phyloP scores from a whole-genome alignment of 2,329 filamentous ascomycete genomes.

The Penicillium sp. region DNA sequence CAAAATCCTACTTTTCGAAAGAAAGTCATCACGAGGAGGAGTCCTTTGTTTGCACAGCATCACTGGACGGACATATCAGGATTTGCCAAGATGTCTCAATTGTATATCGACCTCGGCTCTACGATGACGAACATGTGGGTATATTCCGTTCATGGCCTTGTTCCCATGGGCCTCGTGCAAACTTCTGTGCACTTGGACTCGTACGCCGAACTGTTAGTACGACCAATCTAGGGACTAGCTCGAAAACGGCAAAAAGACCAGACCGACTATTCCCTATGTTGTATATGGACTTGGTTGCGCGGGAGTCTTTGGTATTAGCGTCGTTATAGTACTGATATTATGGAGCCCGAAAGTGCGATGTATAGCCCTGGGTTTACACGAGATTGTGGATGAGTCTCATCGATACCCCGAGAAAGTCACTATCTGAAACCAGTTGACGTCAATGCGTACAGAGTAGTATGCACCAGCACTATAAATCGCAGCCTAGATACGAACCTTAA shows the following conservation, averaged over 20 bases:
- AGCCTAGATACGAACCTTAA: not conserved
- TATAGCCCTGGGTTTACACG: not conserved
- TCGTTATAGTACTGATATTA: not conserved
- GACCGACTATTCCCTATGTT: conserved; percentile 15
- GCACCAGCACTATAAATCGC: not conserved
- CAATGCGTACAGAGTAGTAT: not conserved
- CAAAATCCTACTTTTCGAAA: too few species aligned
- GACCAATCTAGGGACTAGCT: conserved; percentile 40
- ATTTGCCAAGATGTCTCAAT: conserved; percentile 42
- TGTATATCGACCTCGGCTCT: conserved; percentile 45
- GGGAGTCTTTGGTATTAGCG: conserved; percentile 25
- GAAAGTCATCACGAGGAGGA: too few species aligned
- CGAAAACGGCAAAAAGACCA: conserved; percentile 47
- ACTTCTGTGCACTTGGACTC: conserved; percentile 42
- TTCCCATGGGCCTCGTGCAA: conserved; percentile 39
- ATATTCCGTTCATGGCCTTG: conserved; percentile 48
- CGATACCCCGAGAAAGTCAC: too few species aligned
- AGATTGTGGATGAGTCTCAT: too few species aligned
- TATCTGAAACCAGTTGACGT: too few species aligned
- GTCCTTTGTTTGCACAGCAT: too few species aligned
- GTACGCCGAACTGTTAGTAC: conserved; percentile 50
- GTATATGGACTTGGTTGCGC: conserved; percentile 32
- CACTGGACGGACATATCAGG: too few species aligned
- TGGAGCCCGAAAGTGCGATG: not conserved
- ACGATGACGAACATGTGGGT: conserved; percentile 56